phyloP scores from a whole-genome alignment of 768 basidiomycete genomes.

The Xerocomellus dryophilus region DNA sequence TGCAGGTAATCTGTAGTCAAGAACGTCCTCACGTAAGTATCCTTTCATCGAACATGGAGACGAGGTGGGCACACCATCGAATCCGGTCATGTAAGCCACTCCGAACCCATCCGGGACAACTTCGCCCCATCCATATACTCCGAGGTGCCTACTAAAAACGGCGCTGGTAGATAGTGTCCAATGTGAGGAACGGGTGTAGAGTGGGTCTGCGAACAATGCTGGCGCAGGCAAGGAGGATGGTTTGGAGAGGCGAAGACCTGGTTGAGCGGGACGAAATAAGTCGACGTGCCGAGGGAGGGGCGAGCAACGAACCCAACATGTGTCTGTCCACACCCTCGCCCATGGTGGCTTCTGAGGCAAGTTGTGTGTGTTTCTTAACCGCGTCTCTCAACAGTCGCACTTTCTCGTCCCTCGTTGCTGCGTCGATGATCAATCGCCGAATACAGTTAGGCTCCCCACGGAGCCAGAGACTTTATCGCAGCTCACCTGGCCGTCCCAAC shows the following conservation, averaged over 20 bases:
- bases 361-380: conserved; percentile 56
- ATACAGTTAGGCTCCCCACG: neutral
- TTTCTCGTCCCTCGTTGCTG: conserved; percentile 38
- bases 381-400: conserved; percentile 58
- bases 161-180: conserved; percentile 93
- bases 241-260: conserved; percentile 71
- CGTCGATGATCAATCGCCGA: neutral
- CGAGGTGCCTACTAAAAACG: conserved; percentile 81
- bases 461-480: neutral
- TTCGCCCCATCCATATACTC: conserved; percentile 92
- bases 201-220: conserved; percentile 71
- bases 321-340: conserved; percentile 86
- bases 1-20: conserved; percentile 62
- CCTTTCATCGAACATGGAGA: neutral
- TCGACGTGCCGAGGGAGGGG: neutral
- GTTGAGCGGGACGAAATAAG: neutral
- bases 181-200: conserved; percentile 65
- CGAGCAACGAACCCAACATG: conserved; percentile 60
- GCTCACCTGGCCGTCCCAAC: conserved; percentile 47
- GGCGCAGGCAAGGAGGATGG: conserved; percentile 62
- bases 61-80: conserved; percentile 52
- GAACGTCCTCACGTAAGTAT: neutral
- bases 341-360: conserved; percentile 63
- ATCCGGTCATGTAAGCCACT: conserved; percentile 92
- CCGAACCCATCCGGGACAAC: conserved; percentile 94